phyloP scores from a whole-genome alignment of 2,329 filamentous ascomycete genomes.

The Tolypocladium nubicola region DNA sequence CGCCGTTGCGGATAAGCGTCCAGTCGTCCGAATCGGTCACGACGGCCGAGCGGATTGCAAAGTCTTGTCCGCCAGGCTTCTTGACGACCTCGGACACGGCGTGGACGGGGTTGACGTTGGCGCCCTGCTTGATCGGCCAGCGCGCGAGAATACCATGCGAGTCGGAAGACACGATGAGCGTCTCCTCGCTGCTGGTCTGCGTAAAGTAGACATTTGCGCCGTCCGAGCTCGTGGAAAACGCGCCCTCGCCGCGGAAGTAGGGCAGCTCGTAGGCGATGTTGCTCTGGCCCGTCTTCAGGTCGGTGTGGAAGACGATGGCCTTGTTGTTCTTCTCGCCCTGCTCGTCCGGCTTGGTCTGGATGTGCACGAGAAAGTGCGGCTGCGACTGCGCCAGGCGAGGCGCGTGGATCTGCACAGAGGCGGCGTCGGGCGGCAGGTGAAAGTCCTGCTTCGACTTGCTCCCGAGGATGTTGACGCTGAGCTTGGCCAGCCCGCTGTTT shows the following conservation, averaged over 20 bases:
- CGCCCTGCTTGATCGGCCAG: slow-evolving; percentile 50
- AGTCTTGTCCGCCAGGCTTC: slow-evolving; percentile 51
- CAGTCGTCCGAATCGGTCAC: slow-evolving; percentile 63
- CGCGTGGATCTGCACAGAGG: slow-evolving; percentile 57
- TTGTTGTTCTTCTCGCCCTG: slow-evolving; percentile 41
- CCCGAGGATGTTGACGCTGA: slow-evolving; percentile 63
- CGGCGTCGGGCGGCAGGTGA: slow-evolving; percentile 33
- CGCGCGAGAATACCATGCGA: slow-evolving; percentile 67
- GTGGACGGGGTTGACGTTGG: slow-evolving; percentile 43
- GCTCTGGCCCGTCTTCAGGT: slow-evolving; percentile 57
- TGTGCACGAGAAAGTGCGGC: slow-evolving; percentile 80
- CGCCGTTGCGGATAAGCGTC: slow-evolving; percentile 75
- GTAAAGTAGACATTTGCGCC: slow-evolving; percentile 85
- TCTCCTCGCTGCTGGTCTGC: slow-evolving; percentile 64
- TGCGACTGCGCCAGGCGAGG: slow-evolving; percentile 60
- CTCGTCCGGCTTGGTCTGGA: slow-evolving; percentile 46
- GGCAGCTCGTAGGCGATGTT: slow-evolving; percentile 75
- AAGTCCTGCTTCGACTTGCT: slow-evolving; percentile 47
- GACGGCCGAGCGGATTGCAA: slow-evolving; percentile 68
- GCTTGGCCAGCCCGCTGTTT: slow-evolving; percentile 47
- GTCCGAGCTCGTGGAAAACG: slow-evolving; percentile 68
- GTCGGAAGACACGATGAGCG: slow-evolving; percentile 62
- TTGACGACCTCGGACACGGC: slow-evolving; percentile 75
- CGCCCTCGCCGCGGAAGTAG: slow-evolving; percentile 55
- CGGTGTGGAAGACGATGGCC: slow-evolving; percentile 78